These are phyloP conservation scores for Fusarium verticillioides DNA, from an alignment of 2,329 filamentous ascomycete genomes.

Conservation along the genomic window DNA sequence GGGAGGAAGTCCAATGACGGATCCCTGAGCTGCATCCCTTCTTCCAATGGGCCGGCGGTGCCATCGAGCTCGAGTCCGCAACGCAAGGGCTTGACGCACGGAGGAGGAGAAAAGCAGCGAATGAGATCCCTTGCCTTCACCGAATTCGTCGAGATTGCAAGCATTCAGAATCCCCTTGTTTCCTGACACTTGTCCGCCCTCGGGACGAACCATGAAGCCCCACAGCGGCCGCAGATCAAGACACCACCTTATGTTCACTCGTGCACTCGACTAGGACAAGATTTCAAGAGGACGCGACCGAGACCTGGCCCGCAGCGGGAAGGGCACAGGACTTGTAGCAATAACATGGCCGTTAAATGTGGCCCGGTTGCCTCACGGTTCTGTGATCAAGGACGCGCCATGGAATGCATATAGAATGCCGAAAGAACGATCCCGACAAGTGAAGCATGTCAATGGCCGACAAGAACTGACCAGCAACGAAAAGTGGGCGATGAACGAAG, in stretches of 20 bases:
- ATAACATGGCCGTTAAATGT: slow-evolving; percentile 43
- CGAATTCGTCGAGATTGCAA: slow-evolving; percentile 48
- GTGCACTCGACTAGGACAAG: slow-evolving; percentile 36
- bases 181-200: slow-evolving; percentile 52
- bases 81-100: slow-evolving; percentile 31
- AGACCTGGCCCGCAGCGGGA: slow-evolving; percentile 48
- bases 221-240: slow-evolving; percentile 56
- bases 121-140: slow-evolving; percentile 51
- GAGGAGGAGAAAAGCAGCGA: slow-evolving; percentile 42
- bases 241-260: slow-evolving; percentile 45
- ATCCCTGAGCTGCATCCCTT: slow-evolving; percentile 25
- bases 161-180: slow-evolving; percentile 47
- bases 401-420: slow-evolving; percentile 33
- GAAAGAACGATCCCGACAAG: slow-evolving; percentile 15
- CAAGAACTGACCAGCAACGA: not conserved
- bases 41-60: slow-evolving; percentile 19
- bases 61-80: slow-evolving; percentile 27
- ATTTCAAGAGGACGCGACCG: slow-evolving; percentile 34
- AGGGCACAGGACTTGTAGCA: slow-evolving; percentile 41
- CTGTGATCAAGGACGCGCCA: slow-evolving; percentile 16
- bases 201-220: slow-evolving; percentile 54
- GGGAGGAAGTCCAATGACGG: slow-evolving; percentile 17
- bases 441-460: not conserved
- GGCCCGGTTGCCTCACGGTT: slow-evolving; percentile 32
- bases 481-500: not conserved